phyloP scores from a whole-genome alignment of 2,329 filamentous ascomycete genomes.

The Sporothrix sp. region DNA sequence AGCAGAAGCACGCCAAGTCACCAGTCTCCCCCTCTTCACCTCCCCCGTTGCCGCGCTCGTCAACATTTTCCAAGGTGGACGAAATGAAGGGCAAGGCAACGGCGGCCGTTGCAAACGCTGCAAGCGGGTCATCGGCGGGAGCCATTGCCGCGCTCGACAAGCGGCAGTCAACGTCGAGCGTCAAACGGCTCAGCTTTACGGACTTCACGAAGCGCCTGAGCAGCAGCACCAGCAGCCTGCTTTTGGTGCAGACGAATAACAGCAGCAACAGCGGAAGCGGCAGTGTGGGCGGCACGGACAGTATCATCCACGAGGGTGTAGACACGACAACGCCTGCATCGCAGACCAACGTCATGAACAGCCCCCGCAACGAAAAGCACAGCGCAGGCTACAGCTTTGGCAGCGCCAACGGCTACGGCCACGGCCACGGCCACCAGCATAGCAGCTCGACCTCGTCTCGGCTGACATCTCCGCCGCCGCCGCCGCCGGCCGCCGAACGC shows the following conservation, averaged over 20 bases:
- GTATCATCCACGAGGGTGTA: slow-evolving; percentile 23
- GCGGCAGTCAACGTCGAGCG: slow-evolving; percentile 43
- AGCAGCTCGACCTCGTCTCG: slow-evolving; percentile 5
- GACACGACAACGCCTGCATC: not conserved
- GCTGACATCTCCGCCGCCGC: slow-evolving; percentile 21
- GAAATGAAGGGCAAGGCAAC: slow-evolving; percentile 1
- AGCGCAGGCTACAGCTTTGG: slow-evolving; percentile 25
- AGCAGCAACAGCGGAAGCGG: slow-evolving; percentile 39
- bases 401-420: slow-evolving; percentile 24
- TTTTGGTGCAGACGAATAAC: slow-evolving; percentile 48
- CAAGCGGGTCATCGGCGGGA: not conserved
- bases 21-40: slow-evolving; percentile 16
- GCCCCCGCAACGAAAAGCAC: slow-evolving; percentile 4
- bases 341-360: slow-evolving; percentile 10
- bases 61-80: slow-evolving; percentile 3
- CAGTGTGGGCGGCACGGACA: not conserved
- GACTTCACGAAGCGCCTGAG: slow-evolving; percentile 52
- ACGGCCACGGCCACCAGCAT: not conserved
- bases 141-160: slow-evolving; percentile 26
- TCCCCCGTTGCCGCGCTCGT: slow-evolving; percentile 17
- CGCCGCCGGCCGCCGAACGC: slow-evolving; percentile 31
- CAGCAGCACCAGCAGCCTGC: slow-evolving; percentile 49
- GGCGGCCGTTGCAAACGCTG: not conserved
- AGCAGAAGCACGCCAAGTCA: slow-evolving; percentile 21
- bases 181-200: slow-evolving; percentile 50